Base-by-base conservation (phyloP, 2,329 filamentous ascomycete genomes). In the Herpotrichia juniperi region DNA sequence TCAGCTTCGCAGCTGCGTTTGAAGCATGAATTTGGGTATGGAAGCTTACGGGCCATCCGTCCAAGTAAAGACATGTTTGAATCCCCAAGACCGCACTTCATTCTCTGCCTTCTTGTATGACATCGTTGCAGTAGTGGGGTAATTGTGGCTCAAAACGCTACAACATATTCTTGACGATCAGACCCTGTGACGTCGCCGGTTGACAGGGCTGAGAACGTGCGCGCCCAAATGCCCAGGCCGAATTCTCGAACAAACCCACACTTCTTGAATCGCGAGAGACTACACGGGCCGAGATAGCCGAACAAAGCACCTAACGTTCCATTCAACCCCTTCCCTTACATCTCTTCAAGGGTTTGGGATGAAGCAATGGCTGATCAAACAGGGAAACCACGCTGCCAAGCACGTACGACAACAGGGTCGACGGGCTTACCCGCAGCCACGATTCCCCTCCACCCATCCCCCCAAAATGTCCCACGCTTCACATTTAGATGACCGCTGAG, bases 41-140 rank as follows among this genome's bases (percentile, higher is more conserved):
- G 25, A 16, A 26, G 42, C 12, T 21, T 80, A 90, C 87, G 86
- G 84, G 19, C 78, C 75, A 71, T 91, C 88, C 7, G 81, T 85
- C 87, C 88, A 91, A 2, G 87, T 90, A 58, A 89, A 89, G 64
- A 89, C 87, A 44, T 85, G 79, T 2, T 69, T 60, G 67, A 90
- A 91, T 1, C 88, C 88, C 87, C 88, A 90, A 1, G 82, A 83
- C 30, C 79, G 79, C 22, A 91, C 87, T 64, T 88, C 76, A 44
- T 76, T 74, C 68, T 91, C 87, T 31, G 78, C 76, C 34, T 83
- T 77, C 52, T 67, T 71, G 48, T 73, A 77, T 26, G 78, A 75
- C 60, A 74, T 75, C 44, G 31, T 28, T 42, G 48, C 42, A 7
- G 14, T 37, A 22, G 22, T 17, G 32, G 28, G 40, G 42, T 25